Percentiles rank a stretch among this genome's conserved stretches.
phyloP scores from a whole-genome alignment of 108 stramenopile genomes.

The Asterionellopsis glacialis region DNA sequence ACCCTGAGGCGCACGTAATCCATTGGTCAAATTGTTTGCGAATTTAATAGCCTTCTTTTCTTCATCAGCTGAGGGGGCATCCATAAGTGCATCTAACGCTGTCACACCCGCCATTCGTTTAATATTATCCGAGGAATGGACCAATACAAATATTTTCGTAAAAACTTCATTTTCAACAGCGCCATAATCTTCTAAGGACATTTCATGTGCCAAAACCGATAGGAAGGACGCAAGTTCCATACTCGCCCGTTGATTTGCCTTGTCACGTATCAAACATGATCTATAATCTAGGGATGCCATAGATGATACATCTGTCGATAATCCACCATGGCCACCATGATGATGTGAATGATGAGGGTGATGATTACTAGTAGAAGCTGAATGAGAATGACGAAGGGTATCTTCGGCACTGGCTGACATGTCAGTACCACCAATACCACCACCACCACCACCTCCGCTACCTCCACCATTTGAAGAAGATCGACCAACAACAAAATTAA shows the following conservation, averaged over 20 bases:
- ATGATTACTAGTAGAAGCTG: no score
- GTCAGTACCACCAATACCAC: no score
- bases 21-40: constrained; percentile 81
- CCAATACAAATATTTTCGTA: constrained; percentile 63
- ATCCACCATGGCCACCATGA: not conserved
- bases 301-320: not conserved
- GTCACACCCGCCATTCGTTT: constrained; percentile 79
- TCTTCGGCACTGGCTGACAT: no score
- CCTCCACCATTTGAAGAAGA: not conserved
- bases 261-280: constrained; percentile 41
- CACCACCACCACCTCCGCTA: no score
- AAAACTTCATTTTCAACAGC: constrained; percentile 76
- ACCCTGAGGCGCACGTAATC: constrained; percentile 50
- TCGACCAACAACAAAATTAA: not conserved
- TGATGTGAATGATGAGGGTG: no score
- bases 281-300: constrained; percentile 39
- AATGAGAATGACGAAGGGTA: no score
- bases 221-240: constrained; percentile 72
- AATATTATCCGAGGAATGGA: constrained; percentile 51
- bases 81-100: constrained; percentile 74
- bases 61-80: constrained; percentile 82
- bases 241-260: constrained; percentile 62
- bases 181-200: constrained; percentile 79
- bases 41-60: constrained; percentile 90
- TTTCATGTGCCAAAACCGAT: constrained; percentile 71